phyloP scores from a whole-genome alignment of 2,329 filamentous ascomycete genomes.

The Fusarium sp. region DNA sequence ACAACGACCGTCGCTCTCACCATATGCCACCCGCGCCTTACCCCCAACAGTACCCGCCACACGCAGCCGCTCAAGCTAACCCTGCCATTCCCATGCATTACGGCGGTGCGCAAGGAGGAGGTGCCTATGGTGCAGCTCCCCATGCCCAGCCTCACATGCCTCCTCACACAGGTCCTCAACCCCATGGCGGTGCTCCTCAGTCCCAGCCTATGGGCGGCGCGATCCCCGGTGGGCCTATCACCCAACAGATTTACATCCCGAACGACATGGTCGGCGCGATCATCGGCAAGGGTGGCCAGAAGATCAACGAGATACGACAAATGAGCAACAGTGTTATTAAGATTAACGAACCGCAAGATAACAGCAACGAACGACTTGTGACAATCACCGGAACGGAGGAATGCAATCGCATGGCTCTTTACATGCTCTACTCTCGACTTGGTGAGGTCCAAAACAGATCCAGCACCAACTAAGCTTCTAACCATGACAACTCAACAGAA shows the following conservation, averaged over 20 bases:
- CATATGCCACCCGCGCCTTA: constrained; percentile 81
- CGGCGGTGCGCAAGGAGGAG: constrained; percentile 74
- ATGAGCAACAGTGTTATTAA: constrained; percentile 98
- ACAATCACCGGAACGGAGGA: constrained; percentile 98
- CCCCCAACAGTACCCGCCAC: constrained; percentile 75
- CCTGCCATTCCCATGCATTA: constrained; percentile 81
- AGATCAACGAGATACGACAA: constrained; percentile 99
- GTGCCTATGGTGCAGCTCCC: constrained; percentile 81
- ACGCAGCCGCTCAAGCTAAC: constrained; percentile 68
- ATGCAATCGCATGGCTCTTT: constrained; percentile 99
- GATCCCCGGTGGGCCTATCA: constrained; percentile 74
- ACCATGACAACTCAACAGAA: constrained; percentile 49
- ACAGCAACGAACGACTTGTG: constrained; percentile 96
- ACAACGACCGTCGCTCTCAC: constrained; percentile 78
- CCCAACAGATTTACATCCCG: constrained; percentile 98
- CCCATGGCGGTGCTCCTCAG: constrained; percentile 74
- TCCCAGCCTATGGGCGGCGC: constrained; percentile 78
- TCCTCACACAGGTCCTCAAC: constrained; percentile 67
- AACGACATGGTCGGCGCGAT: constrained; percentile 99
- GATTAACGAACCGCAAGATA: constrained; percentile 99
- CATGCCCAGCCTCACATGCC: constrained; percentile 77
- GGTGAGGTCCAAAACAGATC: constrained; percentile 67
- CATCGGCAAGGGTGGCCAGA: constrained; percentile 97
- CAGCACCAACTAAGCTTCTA: constrained; percentile 44
- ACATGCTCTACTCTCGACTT: constrained; percentile 98